Percentiles rank a stretch among this genome's conserved stretches.
phyloP scores from a whole-genome alignment of 169 alveolate species.

The Cryptosporidium bovis region DNA sequence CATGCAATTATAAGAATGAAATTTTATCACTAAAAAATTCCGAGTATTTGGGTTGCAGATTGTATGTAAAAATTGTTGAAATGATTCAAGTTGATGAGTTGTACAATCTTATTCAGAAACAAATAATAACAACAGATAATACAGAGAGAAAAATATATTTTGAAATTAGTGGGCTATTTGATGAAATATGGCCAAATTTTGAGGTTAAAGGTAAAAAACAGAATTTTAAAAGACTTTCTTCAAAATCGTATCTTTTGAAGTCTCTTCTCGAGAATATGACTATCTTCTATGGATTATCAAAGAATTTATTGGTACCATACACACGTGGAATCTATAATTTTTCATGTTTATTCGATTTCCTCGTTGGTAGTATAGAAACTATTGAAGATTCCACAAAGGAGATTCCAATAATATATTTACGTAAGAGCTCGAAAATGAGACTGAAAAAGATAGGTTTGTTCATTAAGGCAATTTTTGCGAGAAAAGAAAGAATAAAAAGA shows the following conservation, averaged over 20 bases:
- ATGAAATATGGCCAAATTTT: constrained; percentile 22
- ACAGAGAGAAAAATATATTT: constrained; percentile 47
- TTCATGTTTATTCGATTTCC: constrained; percentile 29
- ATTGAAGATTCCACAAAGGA: constrained; percentile 4
- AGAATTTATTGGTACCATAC: constrained; percentile 50
- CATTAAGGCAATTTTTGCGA: constrained; percentile 23
- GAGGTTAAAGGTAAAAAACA: not conserved
- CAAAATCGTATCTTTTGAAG: constrained; percentile 40
- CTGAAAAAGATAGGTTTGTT: not conserved
- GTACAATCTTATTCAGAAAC: constrained; percentile 22
- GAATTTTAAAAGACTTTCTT: constrained; percentile 12
- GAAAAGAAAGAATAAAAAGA: constrained; percentile 37
- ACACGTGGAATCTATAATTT: constrained; percentile 1
- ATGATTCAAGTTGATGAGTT: constrained; percentile 54
- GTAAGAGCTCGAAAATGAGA: not conserved
- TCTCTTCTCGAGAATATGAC: constrained; percentile 36
- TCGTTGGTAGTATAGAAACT: not conserved
- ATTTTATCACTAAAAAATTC: constrained; percentile 19
- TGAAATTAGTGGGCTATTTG: constrained; percentile 25
- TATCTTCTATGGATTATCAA: constrained; percentile 46
- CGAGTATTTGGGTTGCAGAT: constrained; percentile 13
- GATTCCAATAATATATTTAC: not conserved
- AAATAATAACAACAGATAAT: constrained; percentile 24
- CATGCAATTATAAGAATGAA: constrained; percentile 9
- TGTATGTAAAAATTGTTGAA: constrained; percentile 5